These are phyloP conservation scores for Aspergillus funiculosus DNA, from an alignment of 495 filamentous ascomycete species.

Conservation along the genomic window DNA sequence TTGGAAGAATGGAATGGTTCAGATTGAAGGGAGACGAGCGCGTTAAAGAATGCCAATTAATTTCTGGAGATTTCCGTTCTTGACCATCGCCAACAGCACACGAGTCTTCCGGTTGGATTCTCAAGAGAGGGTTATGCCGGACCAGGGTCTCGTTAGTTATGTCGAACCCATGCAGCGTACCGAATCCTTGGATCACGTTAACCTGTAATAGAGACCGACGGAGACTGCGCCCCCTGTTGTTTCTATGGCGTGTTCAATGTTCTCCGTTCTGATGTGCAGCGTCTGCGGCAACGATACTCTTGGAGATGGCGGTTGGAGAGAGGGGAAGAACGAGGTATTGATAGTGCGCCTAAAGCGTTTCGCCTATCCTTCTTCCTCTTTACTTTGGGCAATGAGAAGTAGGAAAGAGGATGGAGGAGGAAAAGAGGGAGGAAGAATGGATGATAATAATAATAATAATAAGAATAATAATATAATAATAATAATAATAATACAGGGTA, in stretches of 20 bases:
- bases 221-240: slow-evolving; percentile 22
- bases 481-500: too few relatives aligned
- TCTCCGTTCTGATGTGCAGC: slow-evolving; percentile 15
- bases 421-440: not conserved
- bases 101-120: slow-evolving; percentile 21
- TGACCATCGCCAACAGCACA: slow-evolving; percentile 18
- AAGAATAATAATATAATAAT: slow-evolving; percentile 11
- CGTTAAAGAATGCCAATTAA: slow-evolving; percentile 4
- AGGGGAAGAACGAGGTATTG: slow-evolving; percentile 11
- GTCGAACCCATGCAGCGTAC: slow-evolving; percentile 25
- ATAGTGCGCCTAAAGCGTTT: too few relatives aligned
- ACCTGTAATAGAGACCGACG: slow-evolving; percentile 19
- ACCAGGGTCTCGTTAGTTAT: slow-evolving; percentile 21
- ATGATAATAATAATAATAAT: slow-evolving; percentile 10
- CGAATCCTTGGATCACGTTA: slow-evolving; percentile 19
- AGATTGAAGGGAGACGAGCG: slow-evolving; percentile 2
- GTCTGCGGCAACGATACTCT: slow-evolving; percentile 16
- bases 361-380: too few relatives aligned
- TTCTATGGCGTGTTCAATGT: slow-evolving; percentile 20
- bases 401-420: slow-evolving; percentile 1
- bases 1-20: not conserved
- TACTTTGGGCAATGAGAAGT: not conserved
- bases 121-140: slow-evolving; percentile 12
- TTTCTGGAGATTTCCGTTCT: slow-evolving; percentile 5
- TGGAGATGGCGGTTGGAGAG: slow-evolving; percentile 4